Evolutionary conservation across 2,329 filamentous ascomycete genomes (phyloP), one percentile per base, ranked within the genome.

Genomic region (Pseudogymnoascus sp.): DNA sequence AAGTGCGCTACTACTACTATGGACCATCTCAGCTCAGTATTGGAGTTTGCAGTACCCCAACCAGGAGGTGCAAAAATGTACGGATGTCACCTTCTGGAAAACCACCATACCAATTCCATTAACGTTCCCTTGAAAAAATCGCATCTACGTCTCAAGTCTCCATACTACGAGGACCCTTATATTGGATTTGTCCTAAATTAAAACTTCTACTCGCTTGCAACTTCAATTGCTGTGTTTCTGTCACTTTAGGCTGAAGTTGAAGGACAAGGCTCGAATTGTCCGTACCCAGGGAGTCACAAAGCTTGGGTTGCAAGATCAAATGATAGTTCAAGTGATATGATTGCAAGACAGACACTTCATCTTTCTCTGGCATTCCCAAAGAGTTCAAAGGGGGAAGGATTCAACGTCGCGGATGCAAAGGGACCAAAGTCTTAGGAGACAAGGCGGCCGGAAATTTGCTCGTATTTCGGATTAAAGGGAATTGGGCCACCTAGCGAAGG

Each of bases 391-490:
- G 74, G 71, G 14, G 70, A 76, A 62, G 72, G 69, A 6, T 79
- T 74, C 68, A 79, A 79, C 61, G 74, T 75, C 2, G 77, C 75
- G 8, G 76, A 78, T 31, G 73, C 71, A 61, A 71, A 74, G 35
- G 65, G 70, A 33, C 68, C 73, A 2, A 66, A 65, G 6, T 72
- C 71, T 2, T 79, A 77, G 78, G 74, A 73, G 29, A 69, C 69
- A 5, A 78, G 78, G 67, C 79, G 77, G 77, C 76, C 77, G 4
- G 66, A 77, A 4, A 73, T 79, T 37, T 77, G 75, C 65, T 72
- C 75, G 2, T 79, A 78, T 65, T 79, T 80, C 69, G 74, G 76
- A 5, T 68, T 80, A 43, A 75, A 75, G 66, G 77, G 77, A 1
- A 74, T 73, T 4, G 65, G 65, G 1, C 72, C 73, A 8, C 21